Evolutionary conservation across 225 moss, liverwort and hornwort genomes (phyloP), one percentile per base, ranked within the genome.

Genomic region (Rhytidiadelphus loreus): DNA sequence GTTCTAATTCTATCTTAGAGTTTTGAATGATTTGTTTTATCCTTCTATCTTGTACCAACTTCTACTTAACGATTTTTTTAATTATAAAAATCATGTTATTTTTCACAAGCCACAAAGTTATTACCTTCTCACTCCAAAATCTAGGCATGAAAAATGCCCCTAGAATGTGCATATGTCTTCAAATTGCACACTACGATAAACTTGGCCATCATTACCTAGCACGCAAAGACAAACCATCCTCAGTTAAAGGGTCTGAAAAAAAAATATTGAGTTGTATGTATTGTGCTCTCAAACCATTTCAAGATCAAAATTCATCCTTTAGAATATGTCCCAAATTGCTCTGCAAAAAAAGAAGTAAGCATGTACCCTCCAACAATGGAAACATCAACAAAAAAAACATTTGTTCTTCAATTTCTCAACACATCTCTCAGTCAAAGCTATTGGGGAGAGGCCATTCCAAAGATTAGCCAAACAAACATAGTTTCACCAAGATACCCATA

Each of bases 231-330:
- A n/a, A n/a, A n/a, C n/a, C n/a, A n/a, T n/a, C n/a, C n/a, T n/a
- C n/a, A n/a, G n/a, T n/a, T n/a, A n/a, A 0, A 2, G 0, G 3
- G 5, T 15, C 2, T 4, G 6, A 8, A 70, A 64, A 70, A 16
- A 1, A 29, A 28, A 44, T n/a, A n/a, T n/a, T n/a, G 13, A 52
- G 3, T 22, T 50, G 22, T 3, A 53, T 1, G 22, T 77, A 1
- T 8, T 23, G 3, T 23, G 35, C 21, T 13, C 33, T 52, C 8
- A 53, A 77, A 13, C 5, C 1, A 0, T 8, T 53, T 77, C 52
- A 77, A 77, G 35, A 53, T 6, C 53, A 12, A 15, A 53, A 53
- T 53, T 35, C 44, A 16, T 46, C 11, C 43, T 73, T 73, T 29
- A 73, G 16, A 11, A 9, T 29, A 5, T 52, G 14, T 35, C 4